These are phyloP conservation scores for Nemania diffusa DNA, from an alignment of 2,329 filamentous ascomycete species.

Conservation along the genomic window DNA sequence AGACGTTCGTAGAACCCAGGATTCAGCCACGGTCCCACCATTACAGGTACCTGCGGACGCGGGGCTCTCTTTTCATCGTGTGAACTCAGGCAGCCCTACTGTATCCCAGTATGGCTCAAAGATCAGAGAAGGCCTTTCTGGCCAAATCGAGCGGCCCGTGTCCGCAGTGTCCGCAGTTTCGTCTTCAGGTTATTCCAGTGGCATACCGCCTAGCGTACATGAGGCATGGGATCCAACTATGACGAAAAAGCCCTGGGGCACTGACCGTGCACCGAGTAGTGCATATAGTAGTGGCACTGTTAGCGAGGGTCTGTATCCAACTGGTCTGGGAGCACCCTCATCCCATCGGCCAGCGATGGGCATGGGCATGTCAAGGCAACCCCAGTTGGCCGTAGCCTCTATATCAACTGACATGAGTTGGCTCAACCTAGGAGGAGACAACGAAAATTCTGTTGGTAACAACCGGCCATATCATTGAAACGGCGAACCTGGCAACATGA, in stretches of 20 bases:
- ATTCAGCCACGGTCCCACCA: conserved; percentile 77
- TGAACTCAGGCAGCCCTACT: conserved; percentile 75
- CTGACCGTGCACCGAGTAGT: conserved; percentile 62
- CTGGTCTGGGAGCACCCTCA: conserved; percentile 52
- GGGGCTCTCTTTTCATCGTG: conserved; percentile 70
- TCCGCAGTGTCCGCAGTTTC: conserved; percentile 63
- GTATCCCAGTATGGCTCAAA: conserved; percentile 68
- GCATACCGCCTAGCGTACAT: conserved; percentile 71
- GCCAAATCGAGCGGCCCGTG: conserved; percentile 67
- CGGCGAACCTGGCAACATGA: not conserved
- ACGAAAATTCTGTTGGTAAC: conserved; percentile 66
- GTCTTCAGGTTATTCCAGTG: conserved; percentile 69
- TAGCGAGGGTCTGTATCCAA: conserved; percentile 53
- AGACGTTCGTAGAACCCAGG: conserved; percentile 65
- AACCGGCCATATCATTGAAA: conserved; percentile 34
- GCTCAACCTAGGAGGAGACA: conserved; percentile 75
- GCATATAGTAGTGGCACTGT: conserved; percentile 57
- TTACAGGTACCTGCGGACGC: conserved; percentile 67
- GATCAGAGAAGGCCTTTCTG: conserved; percentile 67
- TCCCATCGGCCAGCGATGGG: conserved; percentile 41
- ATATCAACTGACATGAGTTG: conserved; percentile 79
- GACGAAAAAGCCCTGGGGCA: conserved; percentile 59
- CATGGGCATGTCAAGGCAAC: conserved; percentile 59
- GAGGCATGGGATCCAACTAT: conserved; percentile 65
- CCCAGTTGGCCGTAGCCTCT: conserved; percentile 61